Conservation (phyloP, 768 basidiomycete genomes). For the Royoungia palumana region DNA sequence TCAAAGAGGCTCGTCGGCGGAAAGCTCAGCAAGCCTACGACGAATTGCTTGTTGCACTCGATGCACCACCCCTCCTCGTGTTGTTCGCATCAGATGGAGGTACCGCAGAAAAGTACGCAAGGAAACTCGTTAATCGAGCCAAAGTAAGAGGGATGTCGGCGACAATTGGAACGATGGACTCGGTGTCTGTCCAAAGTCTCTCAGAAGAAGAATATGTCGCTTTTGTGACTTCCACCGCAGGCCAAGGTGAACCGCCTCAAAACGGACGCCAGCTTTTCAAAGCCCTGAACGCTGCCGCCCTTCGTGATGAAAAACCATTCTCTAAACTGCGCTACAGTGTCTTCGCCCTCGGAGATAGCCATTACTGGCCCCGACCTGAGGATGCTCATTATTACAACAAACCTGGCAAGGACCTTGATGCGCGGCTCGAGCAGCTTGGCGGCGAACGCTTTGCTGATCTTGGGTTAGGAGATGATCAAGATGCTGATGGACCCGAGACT, state of each 20-base stretch:
- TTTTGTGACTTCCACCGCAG: slow-evolving; percentile 89
- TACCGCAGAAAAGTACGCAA: slow-evolving; percentile 93
- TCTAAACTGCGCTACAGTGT: slow-evolving; percentile 73
- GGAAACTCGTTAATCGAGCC: slow-evolving; percentile 77
- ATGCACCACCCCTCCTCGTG: slow-evolving; percentile 84
- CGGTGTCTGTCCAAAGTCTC: slow-evolving; percentile 70
- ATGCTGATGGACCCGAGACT: slow-evolving; percentile 92
- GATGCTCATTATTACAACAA: slow-evolving; percentile 99
- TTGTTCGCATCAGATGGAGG: slow-evolving; percentile 97
- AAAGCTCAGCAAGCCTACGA: slow-evolving; percentile 83
- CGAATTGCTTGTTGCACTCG: slow-evolving; percentile 76
- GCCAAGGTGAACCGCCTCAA: slow-evolving; percentile 97
- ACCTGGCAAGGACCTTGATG: slow-evolving; percentile 86
- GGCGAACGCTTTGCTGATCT: slow-evolving; percentile 69
- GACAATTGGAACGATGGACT: slow-evolving; percentile 76
- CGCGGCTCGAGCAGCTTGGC: slow-evolving; percentile 73
- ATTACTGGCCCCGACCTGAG: slow-evolving; percentile 97
- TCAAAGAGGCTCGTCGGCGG: slow-evolving; percentile 78
- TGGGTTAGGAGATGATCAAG: slow-evolving; percentile 95
- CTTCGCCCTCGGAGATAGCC: slow-evolving; percentile 96
- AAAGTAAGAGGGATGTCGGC: slow-evolving; percentile 81
- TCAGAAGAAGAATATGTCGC: slow-evolving; percentile 71
- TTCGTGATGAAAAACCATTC: slow-evolving; percentile 51
- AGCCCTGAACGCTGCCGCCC: slow-evolving; percentile 63
- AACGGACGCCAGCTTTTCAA: slow-evolving; percentile 92